Base-by-base conservation (phyloP, 2,329 filamentous ascomycete species). In the Rhynchosporium secalis region DNA sequence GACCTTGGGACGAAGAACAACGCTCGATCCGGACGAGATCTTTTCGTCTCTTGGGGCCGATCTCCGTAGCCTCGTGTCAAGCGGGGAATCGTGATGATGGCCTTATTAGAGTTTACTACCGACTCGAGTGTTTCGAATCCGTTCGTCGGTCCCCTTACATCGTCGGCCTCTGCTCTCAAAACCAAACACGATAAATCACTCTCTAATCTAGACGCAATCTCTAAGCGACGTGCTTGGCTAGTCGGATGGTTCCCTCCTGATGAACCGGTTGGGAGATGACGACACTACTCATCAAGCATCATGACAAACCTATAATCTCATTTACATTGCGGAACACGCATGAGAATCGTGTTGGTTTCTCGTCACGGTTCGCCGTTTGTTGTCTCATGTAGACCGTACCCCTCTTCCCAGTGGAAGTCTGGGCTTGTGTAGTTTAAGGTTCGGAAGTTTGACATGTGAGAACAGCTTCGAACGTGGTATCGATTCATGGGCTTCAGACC, bases 251-350 rank as follows among this genome's bases (percentile, higher is more conserved):
- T 5, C 20, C 9, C 9, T 36, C 33, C 9, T 36, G 33, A 36
- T 10, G 9, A 10, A 36, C 20, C 49, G 33, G 49, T 33, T 28
- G n/a, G 49, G 49, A 54, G 40, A 54, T 54, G 49, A 54, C 36
- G 33, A 54, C 3, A 20, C 38, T 40, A 20, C 36, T 41, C 36
- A 40, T 10, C 36, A 54, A 33, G 12, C n/a, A 20, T 10, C 33
- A 10, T 45, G 31, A 41, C 31, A 26, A 10, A 0, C 38, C 49
- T 28, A 26, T 36, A 54, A 41, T 54, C 20, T 54, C 26, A 54
- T n/a, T 54, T 54, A 41, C 28, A 54, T 54, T 41, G 33, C 49
- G 10, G 40, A 20, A n/a, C 38, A 28, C 40, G 36, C 49, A 13
- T 41, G 33, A 36, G 7, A 38, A 28, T 38, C 8, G 10, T 3